phyloP scores from a whole-genome alignment of 129 eudicot species.

The Pseudognaphalium luteoalbum region DNA sequence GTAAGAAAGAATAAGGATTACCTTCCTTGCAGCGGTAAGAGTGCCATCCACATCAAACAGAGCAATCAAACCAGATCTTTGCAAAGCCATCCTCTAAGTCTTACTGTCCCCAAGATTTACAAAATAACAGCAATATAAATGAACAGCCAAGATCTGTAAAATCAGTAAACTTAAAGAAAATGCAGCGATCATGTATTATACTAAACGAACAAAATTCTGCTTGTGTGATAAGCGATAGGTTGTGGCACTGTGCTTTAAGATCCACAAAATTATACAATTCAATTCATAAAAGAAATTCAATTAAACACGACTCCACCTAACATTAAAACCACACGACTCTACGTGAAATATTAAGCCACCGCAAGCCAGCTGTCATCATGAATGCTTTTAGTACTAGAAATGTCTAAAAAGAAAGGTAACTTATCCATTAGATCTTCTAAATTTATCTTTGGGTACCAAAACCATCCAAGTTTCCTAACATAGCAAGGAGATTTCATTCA shows the following conservation, averaged over 20 bases:
- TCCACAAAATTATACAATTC: conserved; percentile 23
- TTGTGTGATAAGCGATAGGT: conserved; percentile 2
- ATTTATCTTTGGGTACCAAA: conserved; percentile 12
- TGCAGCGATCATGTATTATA: conserved; percentile 4
- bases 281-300: conserved; percentile 21
- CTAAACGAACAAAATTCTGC: conserved; percentile 15
- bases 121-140: conserved; percentile 19
- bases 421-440: conserved; percentile 20
- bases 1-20: conserved; percentile 26
- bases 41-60: conserved; percentile 96
- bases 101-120: conserved; percentile 26
- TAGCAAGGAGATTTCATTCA: background rate
- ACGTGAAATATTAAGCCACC: conserved; percentile 21
- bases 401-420: conserved; percentile 12
- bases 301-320: conserved; percentile 8
- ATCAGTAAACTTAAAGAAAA: conserved; percentile 7
- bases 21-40: conserved; percentile 87
- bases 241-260: conserved; percentile 14
- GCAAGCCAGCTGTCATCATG: conserved; percentile 23
- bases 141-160: conserved; percentile 2
- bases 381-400: conserved; percentile 19
- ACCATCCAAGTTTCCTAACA: background rate
- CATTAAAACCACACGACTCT: conserved; percentile 21
- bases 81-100: conserved; percentile 50
- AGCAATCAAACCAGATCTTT: conserved; percentile 82